Base-by-base conservation (phyloP, 1,284 basidiomycete genomes). In the Ustilago xerochloae region DNA sequence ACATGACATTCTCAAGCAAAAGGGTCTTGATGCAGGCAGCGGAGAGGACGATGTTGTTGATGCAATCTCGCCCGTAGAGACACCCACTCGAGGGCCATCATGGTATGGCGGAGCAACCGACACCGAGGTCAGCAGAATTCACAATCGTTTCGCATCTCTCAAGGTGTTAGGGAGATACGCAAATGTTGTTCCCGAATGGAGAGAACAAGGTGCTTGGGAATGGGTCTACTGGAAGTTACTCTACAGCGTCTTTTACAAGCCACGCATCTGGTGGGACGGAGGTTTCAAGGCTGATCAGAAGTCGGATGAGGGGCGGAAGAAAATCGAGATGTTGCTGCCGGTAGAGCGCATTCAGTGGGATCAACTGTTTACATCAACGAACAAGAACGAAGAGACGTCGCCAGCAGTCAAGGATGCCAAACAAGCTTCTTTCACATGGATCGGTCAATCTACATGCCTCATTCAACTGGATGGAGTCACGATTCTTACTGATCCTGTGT, bases 401-500 rank as follows among this genome's bases (percentile, higher is more conserved):
- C 56, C 60, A 28, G 60, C 46, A 2, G 35, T 50, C 2, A 16
- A n/a, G 6, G 54, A 43, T n/a, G 4, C 57, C 7, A 39, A 55
- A n/a, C 66, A 65, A 9, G 47, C 51, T 6, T 70, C 77, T 0
- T 79, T 77, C 59, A 80, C 77, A 13, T 80, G 78, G 78, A 75
- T 81, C 28, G 78, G 78, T 15, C 78, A 80, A 30, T 69, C 63
- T 20, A 81, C 78, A 12, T 80, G 85, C 20, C 85, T 86, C 46
- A 84, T 87, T 15, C 87, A 87, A 32, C 77, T 87, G 38, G 84
- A 86, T 48, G 86, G 86, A 16, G 80, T 87, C 12, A 84, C 84
- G 16, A 86, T 88, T 47, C 78, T 88, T 18, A 87, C 87, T 36
- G 87, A 88, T 65, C 87, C 87, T 1, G 86, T 87, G 10, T 85